phyloP scores from a whole-genome alignment of 2,329 filamentous ascomycete genomes.

The Coniochaeta ligniaria region DNA sequence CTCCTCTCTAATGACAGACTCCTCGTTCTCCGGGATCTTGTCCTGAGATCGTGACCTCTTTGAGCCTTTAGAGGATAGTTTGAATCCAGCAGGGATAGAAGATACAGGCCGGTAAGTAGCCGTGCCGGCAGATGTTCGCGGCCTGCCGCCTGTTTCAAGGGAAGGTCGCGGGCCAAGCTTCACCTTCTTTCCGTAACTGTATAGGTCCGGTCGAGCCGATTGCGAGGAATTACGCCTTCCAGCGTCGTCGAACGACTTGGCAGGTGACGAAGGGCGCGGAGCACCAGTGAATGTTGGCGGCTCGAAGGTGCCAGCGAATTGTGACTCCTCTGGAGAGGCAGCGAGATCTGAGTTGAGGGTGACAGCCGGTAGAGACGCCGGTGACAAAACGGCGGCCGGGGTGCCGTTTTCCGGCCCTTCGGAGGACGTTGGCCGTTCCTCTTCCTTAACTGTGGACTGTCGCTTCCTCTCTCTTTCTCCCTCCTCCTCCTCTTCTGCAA shows the following conservation, averaged over 20 bases:
- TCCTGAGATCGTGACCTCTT: conserved; percentile 40
- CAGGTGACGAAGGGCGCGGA: conserved; percentile 35
- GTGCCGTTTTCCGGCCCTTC: conserved; percentile 12
- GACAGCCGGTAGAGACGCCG: conserved; percentile 29
- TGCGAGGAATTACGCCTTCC: conserved; percentile 42
- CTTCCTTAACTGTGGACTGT: conserved; percentile 45
- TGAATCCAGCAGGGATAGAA: conserved; percentile 73
- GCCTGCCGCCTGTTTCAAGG: conserved; percentile 52
- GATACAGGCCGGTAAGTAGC: conserved; percentile 65
- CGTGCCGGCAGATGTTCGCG: conserved; percentile 52
- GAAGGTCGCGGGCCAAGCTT: conserved; percentile 86
- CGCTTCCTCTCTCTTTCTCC: conserved; percentile 49
- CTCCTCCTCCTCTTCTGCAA: conserved; percentile 84
- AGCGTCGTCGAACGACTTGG: conserved; percentile 33
- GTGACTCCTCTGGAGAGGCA: conserved; percentile 38
- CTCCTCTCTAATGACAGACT: background rate
- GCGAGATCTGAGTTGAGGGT: conserved; percentile 46
- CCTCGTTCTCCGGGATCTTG: conserved; percentile 6
- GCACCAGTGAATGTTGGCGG: conserved; percentile 44
- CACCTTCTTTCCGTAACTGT: conserved; percentile 66
- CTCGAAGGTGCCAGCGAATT: conserved; percentile 42
- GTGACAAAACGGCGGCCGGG: conserved; percentile 18
- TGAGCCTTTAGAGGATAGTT: conserved; percentile 53
- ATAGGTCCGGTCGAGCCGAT: conserved; percentile 42
- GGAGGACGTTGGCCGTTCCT: conserved; percentile 22